These are phyloP conservation scores for Monosporozyma unispora DNA, from an alignment of 805 yeast species.

Conservation along the genomic window DNA sequence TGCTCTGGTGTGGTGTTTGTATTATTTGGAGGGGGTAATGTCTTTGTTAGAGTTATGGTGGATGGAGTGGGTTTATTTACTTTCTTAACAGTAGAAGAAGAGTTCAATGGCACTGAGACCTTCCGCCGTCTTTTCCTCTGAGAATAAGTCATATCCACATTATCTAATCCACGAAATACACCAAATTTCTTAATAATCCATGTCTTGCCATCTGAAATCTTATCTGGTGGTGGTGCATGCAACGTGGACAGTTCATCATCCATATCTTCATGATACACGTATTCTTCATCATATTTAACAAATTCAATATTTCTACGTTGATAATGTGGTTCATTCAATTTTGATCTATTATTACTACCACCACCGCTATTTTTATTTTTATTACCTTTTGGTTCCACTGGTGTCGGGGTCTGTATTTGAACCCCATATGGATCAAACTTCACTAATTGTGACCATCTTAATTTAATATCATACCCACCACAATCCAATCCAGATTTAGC, in stretches of 20 bases:
- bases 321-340: constrained; percentile 39
- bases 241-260: constrained; percentile 48
- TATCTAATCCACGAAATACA: constrained; percentile 40
- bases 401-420: constrained; percentile 6
- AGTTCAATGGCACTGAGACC: no score
- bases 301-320: constrained; percentile 67
- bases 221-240: constrained; percentile 40
- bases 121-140: constrained; percentile 10
- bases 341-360: not conserved
- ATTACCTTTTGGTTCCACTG: not conserved
- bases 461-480: constrained; percentile 74
- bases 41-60: not conserved
- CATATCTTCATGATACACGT: constrained; percentile 77
- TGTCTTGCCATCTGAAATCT: constrained; percentile 37
- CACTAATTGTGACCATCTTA: constrained; percentile 61
- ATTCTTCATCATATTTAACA: constrained; percentile 64
- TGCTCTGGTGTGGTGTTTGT: not conserved
- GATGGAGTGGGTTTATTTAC: not conserved
- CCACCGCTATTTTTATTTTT: not conserved
- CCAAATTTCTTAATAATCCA: constrained; percentile 73
- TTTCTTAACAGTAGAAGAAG: no score
- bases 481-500: constrained; percentile 57
- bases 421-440: constrained; percentile 40
- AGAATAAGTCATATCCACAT: constrained; percentile 17
- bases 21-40: no score